phyloP scores from a whole-genome alignment of 768 basidiomycete genomes.

The Nevesoporus exiguus region DNA sequence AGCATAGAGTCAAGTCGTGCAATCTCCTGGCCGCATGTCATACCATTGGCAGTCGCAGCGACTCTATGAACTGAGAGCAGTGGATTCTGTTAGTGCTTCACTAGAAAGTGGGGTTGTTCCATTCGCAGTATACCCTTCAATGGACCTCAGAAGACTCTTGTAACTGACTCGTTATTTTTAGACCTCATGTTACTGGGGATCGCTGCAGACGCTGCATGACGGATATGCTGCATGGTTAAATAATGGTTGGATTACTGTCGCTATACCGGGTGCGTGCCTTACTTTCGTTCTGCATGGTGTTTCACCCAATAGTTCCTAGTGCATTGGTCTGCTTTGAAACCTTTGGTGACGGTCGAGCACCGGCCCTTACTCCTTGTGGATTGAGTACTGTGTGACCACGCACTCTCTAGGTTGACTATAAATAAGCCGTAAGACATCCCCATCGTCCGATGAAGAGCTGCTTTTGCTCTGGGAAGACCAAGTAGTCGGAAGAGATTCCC shows the following conservation, averaged over 20 bases:
- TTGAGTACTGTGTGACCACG: slow-evolving; percentile 14
- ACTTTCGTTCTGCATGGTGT: slow-evolving; percentile 2
- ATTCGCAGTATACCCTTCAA: slow-evolving; percentile 51
- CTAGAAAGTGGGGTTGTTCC: slow-evolving; percentile 61
- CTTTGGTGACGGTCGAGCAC: slow-evolving; percentile 74
- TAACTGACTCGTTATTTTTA: not conserved
- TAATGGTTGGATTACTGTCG: slow-evolving; percentile 61
- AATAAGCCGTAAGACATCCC: slow-evolving; percentile 77
- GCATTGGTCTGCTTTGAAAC: slow-evolving; percentile 60
- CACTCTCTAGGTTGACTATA: slow-evolving; percentile 54
- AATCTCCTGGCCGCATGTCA: slow-evolving; percentile 69
- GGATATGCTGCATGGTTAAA: slow-evolving; percentile 72
- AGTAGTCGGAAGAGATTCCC: slow-evolving; percentile 58
- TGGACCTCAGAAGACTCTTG: not conserved
- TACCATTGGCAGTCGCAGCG: slow-evolving; percentile 70
- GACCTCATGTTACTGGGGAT: slow-evolving; percentile 35
- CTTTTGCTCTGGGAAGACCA: slow-evolving; percentile 69
- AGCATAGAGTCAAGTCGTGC: slow-evolving; percentile 74
- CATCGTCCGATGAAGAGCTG: slow-evolving; percentile 64
- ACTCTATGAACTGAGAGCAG: slow-evolving; percentile 70
- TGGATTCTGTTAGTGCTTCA: slow-evolving; percentile 69
- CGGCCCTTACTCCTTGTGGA: slow-evolving; percentile 41
- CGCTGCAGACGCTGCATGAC: slow-evolving; percentile 70
- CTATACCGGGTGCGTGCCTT: slow-evolving; percentile 48
- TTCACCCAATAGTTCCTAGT: not conserved